Conservation (phyloP, 108 stramenopile species). For the Nitzschia sp. region DNA sequence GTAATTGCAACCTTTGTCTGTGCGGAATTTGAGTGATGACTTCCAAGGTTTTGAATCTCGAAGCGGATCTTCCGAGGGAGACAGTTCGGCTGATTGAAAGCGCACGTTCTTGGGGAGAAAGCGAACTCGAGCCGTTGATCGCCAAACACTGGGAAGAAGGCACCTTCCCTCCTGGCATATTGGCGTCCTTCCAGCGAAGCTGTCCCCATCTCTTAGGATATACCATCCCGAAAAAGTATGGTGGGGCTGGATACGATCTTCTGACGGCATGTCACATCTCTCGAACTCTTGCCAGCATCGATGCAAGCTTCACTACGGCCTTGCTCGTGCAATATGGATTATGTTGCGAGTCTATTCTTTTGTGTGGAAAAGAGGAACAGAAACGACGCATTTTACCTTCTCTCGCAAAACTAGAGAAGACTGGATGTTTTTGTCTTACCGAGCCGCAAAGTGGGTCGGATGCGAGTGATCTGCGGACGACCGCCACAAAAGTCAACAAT, state of each 20-base stretch:
- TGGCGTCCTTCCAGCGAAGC: slow-evolving; percentile 15
- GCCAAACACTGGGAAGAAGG: slow-evolving; percentile 18
- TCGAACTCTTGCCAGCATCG: slow-evolving; percentile 15
- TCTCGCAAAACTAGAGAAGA: slow-evolving; percentile 4
- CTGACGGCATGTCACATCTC: slow-evolving; percentile 19
- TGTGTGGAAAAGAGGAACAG: slow-evolving; percentile 25
- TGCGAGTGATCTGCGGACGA: slow-evolving; percentile 13
- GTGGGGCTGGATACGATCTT: slow-evolving; percentile 15
- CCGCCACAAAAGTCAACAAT: slow-evolving; percentile 6
- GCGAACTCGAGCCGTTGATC: slow-evolving; percentile 14
- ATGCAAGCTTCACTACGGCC: slow-evolving; percentile 23
- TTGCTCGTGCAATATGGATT: slow-evolving; percentile 27
- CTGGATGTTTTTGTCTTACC: slow-evolving; percentile 27
- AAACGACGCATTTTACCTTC: slow-evolving; percentile 13
- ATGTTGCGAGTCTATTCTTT: slow-evolving; percentile 22
- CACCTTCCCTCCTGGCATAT: slow-evolving; percentile 7
- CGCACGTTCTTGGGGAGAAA: slow-evolving; percentile 10
- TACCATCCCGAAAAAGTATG: slow-evolving; percentile 14
- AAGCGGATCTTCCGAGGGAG: not conserved
- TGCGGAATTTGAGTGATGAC: no score
- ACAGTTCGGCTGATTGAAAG: not conserved
- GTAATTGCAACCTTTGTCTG: no score
- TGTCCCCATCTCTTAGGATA: slow-evolving; percentile 22
- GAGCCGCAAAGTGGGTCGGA: slow-evolving; percentile 27
- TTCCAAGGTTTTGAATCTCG: slow-evolving; percentile 8